Conservation (phyloP, 768 basidiomycete species). For the Favolaschia claudopus region DNA sequence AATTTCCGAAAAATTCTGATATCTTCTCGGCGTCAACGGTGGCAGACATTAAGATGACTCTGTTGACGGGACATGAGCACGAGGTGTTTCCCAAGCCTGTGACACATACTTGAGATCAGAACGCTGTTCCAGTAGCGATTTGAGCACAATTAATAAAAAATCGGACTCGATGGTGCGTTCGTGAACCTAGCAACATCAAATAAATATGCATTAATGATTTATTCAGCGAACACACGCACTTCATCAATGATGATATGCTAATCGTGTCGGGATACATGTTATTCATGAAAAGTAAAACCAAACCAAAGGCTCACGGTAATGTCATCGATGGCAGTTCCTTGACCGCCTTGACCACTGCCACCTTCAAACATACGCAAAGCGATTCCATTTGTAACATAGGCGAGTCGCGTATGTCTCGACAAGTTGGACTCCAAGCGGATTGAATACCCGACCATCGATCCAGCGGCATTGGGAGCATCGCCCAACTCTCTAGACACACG, state of each 20-base stretch:
- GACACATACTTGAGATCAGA: constrained; percentile 80
- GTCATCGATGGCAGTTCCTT: constrained; percentile 89
- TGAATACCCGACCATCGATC: constrained; percentile 88
- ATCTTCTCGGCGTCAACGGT: constrained; percentile 94
- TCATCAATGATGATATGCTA: constrained; percentile 97
- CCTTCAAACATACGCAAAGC: constrained; percentile 97
- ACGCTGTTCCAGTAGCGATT: constrained; percentile 77
- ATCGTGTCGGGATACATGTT: background rate
- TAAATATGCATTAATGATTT: background rate
- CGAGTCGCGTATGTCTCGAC: constrained; percentile 76
- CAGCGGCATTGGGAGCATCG: constrained; percentile 80
- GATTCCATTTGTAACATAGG: constrained; percentile 94
- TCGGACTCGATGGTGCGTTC: constrained; percentile 98
- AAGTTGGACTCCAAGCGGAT: constrained; percentile 92
- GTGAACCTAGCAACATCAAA: constrained; percentile 70
- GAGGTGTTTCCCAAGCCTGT: background rate
- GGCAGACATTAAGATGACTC: constrained; percentile 96
- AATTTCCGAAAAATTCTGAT: constrained; percentile 85
- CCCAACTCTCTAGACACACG: constrained; percentile 94
- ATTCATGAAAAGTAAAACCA: constrained; percentile 5
- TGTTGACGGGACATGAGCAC: constrained; percentile 36
- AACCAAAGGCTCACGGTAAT: constrained; percentile 85
- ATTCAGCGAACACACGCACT: constrained; percentile 45
- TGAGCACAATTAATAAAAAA: constrained; percentile 93
- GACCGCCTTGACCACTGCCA: constrained; percentile 71